phyloP scores from a whole-genome alignment of 2,329 filamentous ascomycete genomes.

The Penicillium nordicum region DNA sequence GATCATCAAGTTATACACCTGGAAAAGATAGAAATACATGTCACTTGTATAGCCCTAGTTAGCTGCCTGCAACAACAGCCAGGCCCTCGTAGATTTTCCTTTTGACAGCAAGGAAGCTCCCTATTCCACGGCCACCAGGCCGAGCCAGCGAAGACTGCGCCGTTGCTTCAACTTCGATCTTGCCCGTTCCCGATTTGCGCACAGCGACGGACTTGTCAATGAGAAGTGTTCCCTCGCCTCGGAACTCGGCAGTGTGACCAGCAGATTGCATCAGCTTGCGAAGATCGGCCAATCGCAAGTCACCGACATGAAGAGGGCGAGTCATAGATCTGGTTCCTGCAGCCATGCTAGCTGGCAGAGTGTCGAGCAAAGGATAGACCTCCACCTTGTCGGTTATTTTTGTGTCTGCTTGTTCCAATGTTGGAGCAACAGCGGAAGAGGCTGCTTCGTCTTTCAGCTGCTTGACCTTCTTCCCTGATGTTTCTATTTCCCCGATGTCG shows the following conservation, averaged over 20 bases:
- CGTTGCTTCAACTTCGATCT: constrained; percentile 80
- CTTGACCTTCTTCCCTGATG: constrained; percentile 52
- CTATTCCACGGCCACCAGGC: constrained; percentile 50
- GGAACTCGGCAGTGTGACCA: constrained; percentile 86
- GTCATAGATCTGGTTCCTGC: constrained; percentile 72
- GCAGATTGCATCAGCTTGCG: constrained; percentile 75
- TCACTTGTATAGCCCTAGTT: constrained; percentile 38
- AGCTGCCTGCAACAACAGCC: constrained; percentile 79
- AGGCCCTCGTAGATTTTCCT: constrained; percentile 89
- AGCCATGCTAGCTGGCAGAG: constrained; percentile 59
- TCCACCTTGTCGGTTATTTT: constrained; percentile 31
- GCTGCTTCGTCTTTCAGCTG: constrained; percentile 47
- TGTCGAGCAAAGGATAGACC: constrained; percentile 54
- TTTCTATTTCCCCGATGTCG: constrained; percentile 32
- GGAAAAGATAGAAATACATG: constrained; percentile 16
- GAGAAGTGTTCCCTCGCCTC: constrained; percentile 85
- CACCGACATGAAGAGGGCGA: constrained; percentile 90
- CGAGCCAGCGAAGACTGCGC: constrained; percentile 51
- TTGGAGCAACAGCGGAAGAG: constrained; percentile 22
- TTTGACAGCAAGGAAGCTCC: constrained; percentile 82
- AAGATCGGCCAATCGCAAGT: constrained; percentile 83
- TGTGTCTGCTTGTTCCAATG: constrained; percentile 12
- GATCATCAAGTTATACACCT: constrained; percentile 9
- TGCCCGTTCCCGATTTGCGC: constrained; percentile 79
- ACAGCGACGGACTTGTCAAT: constrained; percentile 87